These are phyloP conservation scores for Daldinia sp. DNA, from an alignment of 2,329 filamentous ascomycete species.

Conservation along the genomic window DNA sequence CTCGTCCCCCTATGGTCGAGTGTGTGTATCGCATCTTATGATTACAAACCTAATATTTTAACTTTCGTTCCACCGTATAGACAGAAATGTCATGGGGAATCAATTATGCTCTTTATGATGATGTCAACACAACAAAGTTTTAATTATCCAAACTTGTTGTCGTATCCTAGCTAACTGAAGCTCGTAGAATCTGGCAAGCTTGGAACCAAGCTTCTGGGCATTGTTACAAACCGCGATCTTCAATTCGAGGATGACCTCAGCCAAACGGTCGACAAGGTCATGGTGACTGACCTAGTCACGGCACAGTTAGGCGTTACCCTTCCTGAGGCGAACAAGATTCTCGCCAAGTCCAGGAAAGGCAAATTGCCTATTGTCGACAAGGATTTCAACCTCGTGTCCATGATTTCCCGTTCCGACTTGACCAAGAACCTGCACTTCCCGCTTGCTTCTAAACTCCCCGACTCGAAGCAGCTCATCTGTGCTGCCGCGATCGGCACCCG, in stretches of 20 bases:
- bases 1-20: background rate
- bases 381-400: conserved; percentile 86
- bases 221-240: conserved; percentile 97
- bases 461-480: conserved; percentile 97
- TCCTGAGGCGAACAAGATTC: conserved; percentile 89
- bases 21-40: conserved; percentile 62
- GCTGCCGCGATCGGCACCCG: conserved; percentile 96
- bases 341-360: conserved; percentile 97
- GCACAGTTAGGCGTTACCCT: conserved; percentile 86
- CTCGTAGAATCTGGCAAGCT: conserved; percentile 86
- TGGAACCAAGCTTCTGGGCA: conserved; percentile 94
- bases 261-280: conserved; percentile 85
- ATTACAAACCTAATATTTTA: conserved; percentile 89
- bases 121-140: conserved; percentile 41
- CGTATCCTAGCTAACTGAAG: conserved; percentile 54
- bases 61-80: conserved; percentile 99
- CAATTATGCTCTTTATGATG: conserved; percentile 64
- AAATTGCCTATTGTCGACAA: conserved; percentile 94
- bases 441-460: conserved; percentile 92
- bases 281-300: conserved; percentile 95
- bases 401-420: conserved; percentile 93
- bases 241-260: conserved; percentile 87
- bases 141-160: conserved; percentile 18
- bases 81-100: conserved; percentile 89
- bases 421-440: conserved; percentile 99